Base-by-base conservation (phyloP, 169 alveolate genomes). In the Besnoitia besnoiti region DNA sequence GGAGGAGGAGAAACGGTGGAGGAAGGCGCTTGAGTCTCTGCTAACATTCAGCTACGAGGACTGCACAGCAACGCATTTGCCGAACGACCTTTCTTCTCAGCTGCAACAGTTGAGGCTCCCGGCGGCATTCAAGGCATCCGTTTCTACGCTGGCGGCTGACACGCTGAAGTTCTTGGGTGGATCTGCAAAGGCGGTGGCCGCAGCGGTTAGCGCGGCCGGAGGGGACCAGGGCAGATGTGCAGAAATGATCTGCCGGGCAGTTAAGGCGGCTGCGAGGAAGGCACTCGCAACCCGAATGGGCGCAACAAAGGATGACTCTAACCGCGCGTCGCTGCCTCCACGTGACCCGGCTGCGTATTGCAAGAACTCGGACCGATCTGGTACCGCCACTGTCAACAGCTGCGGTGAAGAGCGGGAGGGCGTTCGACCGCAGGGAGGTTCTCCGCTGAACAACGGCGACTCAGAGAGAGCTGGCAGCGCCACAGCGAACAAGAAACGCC, bases 151-250 rank as follows among this genome's bases (percentile, higher is more conserved):
- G 44, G n/a, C 82, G 3, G 82, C 46, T 37, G 82, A 37, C 82
- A 30, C 82, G 39, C 3, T 73, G n/a, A 19, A n/a, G 82, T 73
- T 73, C 46, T 16, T 73, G 47, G 46, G 47, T 73, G 82, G 82
- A 19, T 73, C 82, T 1, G 14, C 47, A 12, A 73, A 73, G n/a
- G 82, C 82, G 1, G 27, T 37, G 10, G 82, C 39, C 2, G 82
- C 82, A 10, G 82, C 82, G 27, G 82, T 73, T 39, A 73, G n/a
- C 24, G 82, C 82, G 1, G 82, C 82, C 16, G 82, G 82, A 2
- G 82, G 82, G 82, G 82, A 73, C 82, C n/a, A n/a, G 47, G 82
- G 16, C 47, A 37, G 46, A 37, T 73, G 82, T 37, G 82, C 82
- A 35, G 82, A 73, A 73, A 37, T 73, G 82, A 37, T 73, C 12